Evolutionary conservation across 139 green algal species (phyloP).

Genomic region (Coccomyxa sp.): DNA sequence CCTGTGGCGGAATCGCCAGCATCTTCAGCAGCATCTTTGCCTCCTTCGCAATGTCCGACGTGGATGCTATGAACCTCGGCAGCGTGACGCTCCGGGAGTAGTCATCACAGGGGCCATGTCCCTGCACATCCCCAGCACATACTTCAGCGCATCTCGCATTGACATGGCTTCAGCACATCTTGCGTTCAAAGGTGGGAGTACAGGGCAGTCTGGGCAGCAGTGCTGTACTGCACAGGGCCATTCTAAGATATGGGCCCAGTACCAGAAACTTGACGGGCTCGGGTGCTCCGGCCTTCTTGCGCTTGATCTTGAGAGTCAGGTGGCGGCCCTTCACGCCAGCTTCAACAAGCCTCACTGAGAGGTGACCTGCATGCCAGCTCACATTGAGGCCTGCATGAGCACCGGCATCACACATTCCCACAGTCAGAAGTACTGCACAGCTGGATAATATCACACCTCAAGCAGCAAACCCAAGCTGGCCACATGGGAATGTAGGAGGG

Average conservation of each 20-base stretch:
- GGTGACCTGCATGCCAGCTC: slow-evolving; percentile 21
- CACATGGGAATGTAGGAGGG: not conserved
- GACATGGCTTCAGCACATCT: no score
- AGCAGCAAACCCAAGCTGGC: not conserved
- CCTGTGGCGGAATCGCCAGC: slow-evolving; percentile 38
- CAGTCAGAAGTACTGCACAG: not conserved
- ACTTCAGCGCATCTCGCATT: no score
- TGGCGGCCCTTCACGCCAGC: slow-evolving; percentile 44
- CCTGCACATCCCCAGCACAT: not conserved
- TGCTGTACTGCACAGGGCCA: not conserved
- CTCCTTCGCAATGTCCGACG: slow-evolving; percentile 37
- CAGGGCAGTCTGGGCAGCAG: not conserved
- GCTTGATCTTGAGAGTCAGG: slow-evolving; percentile 86
- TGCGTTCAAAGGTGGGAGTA: not conserved
- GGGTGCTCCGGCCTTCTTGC: slow-evolving; percentile 57
- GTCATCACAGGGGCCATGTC: slow-evolving; percentile 86
- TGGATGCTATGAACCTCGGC: slow-evolving; percentile 12
- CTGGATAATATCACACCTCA: not conserved
- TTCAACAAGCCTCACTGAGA: slow-evolving; percentile 27
- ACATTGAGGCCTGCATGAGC: not conserved
- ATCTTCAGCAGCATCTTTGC: slow-evolving; percentile 45
- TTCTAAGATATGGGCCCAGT: not conserved
- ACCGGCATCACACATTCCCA: not conserved
- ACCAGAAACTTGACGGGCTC: slow-evolving; percentile 85
- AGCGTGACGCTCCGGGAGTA: slow-evolving; percentile 42